Conservation (phyloP, 1,284 basidiomycete species). For the Sanghuangporus baumii region DNA sequence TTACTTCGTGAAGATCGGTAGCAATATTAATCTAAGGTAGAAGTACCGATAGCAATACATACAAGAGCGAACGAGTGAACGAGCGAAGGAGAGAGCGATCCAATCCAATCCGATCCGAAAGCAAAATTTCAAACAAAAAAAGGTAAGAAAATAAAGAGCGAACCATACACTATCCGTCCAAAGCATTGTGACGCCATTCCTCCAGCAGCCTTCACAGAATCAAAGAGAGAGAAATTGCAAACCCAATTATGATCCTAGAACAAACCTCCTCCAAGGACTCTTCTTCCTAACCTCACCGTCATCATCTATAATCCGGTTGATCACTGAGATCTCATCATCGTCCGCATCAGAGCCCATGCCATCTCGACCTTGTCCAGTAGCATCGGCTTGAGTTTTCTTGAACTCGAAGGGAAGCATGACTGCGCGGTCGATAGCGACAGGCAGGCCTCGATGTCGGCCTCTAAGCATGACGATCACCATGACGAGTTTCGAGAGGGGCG, state of each 20-base stretch:
- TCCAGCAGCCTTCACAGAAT: no score
- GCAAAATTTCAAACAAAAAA: no score
- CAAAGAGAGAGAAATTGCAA: no score
- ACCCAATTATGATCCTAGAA: background rate
- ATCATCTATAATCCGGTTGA: background rate
- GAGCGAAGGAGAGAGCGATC: background rate
- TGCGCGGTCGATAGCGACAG: conserved; percentile 86
- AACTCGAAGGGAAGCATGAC: conserved; percentile 66
- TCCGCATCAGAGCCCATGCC: background rate
- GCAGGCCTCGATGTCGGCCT: conserved; percentile 86
- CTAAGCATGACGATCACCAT: conserved; percentile 86
- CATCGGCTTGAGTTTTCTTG: conserved; percentile 17
- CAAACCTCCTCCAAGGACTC: background rate
- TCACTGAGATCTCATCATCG: background rate
- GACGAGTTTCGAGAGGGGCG: conserved; percentile 83
- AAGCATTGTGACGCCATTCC: no score
- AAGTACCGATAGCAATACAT: no score
- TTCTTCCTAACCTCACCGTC: background rate
- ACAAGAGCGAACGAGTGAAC: background rate
- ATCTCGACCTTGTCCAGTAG: background rate
- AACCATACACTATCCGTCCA: no score
- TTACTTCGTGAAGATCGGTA: no score
- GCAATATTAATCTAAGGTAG: no score
- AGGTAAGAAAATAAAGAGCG: no score
- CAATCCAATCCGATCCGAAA: background rate